phyloP scores from a whole-genome alignment of 768 basidiomycete species.

The Russula griseocarnosa region DNA sequence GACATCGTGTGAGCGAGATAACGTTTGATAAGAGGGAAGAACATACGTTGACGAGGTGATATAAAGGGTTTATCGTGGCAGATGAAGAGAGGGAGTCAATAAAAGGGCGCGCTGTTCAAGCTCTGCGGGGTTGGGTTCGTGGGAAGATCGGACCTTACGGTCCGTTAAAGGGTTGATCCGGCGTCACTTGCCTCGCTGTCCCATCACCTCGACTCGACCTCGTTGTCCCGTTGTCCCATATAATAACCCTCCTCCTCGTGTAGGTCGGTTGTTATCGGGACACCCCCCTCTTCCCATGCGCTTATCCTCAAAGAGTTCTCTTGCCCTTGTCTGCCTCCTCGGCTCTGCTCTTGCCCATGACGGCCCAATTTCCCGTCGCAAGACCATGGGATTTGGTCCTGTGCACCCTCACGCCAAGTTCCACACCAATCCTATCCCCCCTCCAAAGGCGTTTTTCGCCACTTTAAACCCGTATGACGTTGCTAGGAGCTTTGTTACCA shows the following conservation, averaged over 20 bases:
- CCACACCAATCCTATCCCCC: conserved; percentile 44
- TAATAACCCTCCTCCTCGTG: conserved; percentile 17
- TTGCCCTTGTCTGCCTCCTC: conserved; percentile 29
- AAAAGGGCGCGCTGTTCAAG: too few relatives aligned
- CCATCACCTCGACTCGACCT: too few relatives aligned
- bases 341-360: conserved; percentile 22
- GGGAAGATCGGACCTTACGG: not conserved
- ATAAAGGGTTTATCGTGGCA: conserved; percentile 3
- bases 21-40: conserved; percentile 1
- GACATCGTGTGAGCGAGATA: not conserved
- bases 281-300: conserved; percentile 19
- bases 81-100: conserved; percentile 5
- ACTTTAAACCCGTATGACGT: conserved; percentile 52
- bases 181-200: not conserved
- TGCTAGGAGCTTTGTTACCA: conserved; percentile 57
- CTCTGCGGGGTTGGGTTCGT: too few relatives aligned
- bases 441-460: conserved; percentile 25
- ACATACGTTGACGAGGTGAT: not conserved
- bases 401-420: conserved; percentile 69
- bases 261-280: conserved; percentile 15
- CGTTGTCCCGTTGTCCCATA: not conserved
- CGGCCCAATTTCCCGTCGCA: conserved; percentile 48
- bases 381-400: conserved; percentile 90
- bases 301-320: conserved; percentile 14
- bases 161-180: conserved; percentile 6